phyloP scores from a whole-genome alignment of 768 basidiomycete genomes.

The Psilocybe tampanensis region DNA sequence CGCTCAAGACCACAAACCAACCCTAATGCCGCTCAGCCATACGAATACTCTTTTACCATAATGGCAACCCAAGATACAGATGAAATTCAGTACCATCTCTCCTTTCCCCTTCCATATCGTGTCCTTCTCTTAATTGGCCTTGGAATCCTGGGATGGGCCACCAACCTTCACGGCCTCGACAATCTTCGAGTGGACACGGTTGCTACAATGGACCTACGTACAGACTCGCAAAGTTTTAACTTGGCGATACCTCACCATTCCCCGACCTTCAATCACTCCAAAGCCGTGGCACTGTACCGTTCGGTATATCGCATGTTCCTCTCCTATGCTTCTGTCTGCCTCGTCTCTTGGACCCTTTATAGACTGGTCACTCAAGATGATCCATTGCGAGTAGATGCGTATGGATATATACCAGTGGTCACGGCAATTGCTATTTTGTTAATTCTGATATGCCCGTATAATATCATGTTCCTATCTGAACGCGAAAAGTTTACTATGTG shows the following conservation, averaged over 20 bases:
- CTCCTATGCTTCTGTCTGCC: constrained; percentile 61
- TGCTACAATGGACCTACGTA: constrained; percentile 67
- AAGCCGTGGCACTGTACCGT: constrained; percentile 49
- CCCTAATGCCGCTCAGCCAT: constrained; percentile 17
- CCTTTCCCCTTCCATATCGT: constrained; percentile 91
- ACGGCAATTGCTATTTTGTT: constrained; percentile 60
- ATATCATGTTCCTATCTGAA: constrained; percentile 68
- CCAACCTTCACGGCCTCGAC: constrained; percentile 86
- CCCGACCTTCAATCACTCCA: constrained; percentile 34
- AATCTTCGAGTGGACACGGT: constrained; percentile 73
- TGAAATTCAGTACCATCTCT: constrained; percentile 51
- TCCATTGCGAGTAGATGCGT: constrained; percentile 64
- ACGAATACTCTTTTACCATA: constrained; percentile 14
- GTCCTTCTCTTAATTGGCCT: constrained; percentile 78
- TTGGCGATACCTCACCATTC: constrained; percentile 28
- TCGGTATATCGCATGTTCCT: constrained; percentile 71
- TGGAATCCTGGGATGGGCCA: constrained; percentile 89
- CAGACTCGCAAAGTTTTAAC: constrained; percentile 30
- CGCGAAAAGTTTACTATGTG: constrained; percentile 80
- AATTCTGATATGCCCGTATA: constrained; percentile 66
- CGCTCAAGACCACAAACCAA: background rate
- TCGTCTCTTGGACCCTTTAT: constrained; percentile 71
- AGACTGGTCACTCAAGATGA: constrained; percentile 61
- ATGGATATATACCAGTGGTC: constrained; percentile 75
- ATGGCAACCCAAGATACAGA: constrained; percentile 23